Evolutionary conservation across 192 early-diverging fungal species (phyloP).

Genomic region (Coemansia pectinata): DNA sequence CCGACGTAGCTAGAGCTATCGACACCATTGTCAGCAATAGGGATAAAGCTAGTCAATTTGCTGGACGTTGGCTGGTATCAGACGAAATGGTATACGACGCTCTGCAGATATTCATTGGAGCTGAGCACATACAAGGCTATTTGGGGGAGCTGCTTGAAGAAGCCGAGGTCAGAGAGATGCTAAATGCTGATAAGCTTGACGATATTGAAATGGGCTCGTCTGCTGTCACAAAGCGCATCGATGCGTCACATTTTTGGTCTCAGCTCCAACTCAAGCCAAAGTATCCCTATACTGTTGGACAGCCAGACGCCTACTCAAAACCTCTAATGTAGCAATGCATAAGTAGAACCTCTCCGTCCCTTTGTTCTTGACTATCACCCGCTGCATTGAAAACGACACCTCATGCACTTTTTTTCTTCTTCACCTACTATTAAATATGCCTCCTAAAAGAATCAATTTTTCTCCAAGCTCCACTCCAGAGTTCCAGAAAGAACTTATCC

Average conservation of each 20-base stretch:
- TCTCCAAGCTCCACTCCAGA: neutral
- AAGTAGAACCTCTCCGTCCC: neutral
- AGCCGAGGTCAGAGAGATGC: conserved; percentile 11
- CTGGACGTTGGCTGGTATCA: conserved; percentile 46
- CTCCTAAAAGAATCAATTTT: neutral
- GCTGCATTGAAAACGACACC: too few species aligned
- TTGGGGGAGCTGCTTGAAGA: conserved; percentile 25
- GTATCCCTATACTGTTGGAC: conserved; percentile 18
- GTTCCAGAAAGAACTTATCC: neutral
- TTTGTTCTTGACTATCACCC: too few species aligned
- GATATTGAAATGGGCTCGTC: conserved; percentile 26
- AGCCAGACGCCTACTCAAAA: conserved; percentile 21
- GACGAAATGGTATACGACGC: conserved; percentile 42
- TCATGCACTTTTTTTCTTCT: too few species aligned
- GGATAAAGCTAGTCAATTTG: neutral
- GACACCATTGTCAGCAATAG: conserved; percentile 5
- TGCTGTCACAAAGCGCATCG: conserved; percentile 34
- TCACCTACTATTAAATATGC: neutral
- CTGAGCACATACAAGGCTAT: conserved; percentile 16
- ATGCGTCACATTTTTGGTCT: conserved; percentile 47
- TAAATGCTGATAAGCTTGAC: conserved; percentile 18
- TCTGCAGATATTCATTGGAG: conserved; percentile 31
- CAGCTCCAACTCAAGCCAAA: conserved; percentile 22
- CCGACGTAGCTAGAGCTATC: conserved; percentile 40
- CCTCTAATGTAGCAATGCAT: neutral